Percentiles rank a stretch among this genome's conserved stretches.
phyloP scores from a whole-genome alignment of 768 basidiomycete genomes.

The Phylloporus sp. region DNA sequence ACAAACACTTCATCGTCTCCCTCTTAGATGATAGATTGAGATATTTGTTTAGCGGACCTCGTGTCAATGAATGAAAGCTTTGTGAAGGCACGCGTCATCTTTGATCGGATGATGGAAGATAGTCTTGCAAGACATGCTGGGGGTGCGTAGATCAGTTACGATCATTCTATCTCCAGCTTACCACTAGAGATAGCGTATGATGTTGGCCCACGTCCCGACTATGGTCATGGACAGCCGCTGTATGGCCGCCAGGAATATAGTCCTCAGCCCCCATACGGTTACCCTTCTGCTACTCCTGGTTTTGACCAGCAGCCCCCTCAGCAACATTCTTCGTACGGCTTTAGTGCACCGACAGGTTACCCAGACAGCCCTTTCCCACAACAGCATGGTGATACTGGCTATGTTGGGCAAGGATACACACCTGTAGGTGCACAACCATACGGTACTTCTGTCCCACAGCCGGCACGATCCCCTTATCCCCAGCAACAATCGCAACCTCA shows the following conservation, averaged over 20 bases:
- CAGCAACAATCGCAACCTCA: constrained; percentile 26
- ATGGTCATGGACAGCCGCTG: constrained; percentile 20
- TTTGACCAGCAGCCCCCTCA: constrained; percentile 45
- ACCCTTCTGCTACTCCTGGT: constrained; percentile 30
- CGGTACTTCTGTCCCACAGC: constrained; percentile 19
- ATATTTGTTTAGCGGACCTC: constrained; percentile 65
- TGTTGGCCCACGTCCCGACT: constrained; percentile 27
- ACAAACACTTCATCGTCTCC: constrained; percentile 6
- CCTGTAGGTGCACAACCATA: constrained; percentile 21
- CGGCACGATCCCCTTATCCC: constrained; percentile 30
- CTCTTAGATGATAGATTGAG: background rate
- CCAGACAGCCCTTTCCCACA: constrained; percentile 26
- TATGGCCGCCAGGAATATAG: constrained; percentile 32
- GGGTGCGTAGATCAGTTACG: constrained; percentile 35
- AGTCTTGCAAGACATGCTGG: constrained; percentile 72
- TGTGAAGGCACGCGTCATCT: constrained; percentile 81
- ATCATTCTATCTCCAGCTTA: constrained; percentile 6
- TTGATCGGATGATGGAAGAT: constrained; percentile 93
- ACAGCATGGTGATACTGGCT: constrained; percentile 23
- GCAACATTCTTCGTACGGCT: constrained; percentile 27
- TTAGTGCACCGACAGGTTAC: constrained; percentile 21
- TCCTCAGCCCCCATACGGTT: constrained; percentile 46
- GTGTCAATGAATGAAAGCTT: constrained; percentile 95
- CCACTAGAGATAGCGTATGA: constrained; percentile 49
- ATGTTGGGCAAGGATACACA: constrained; percentile 23